Conservation (phyloP, 805 yeast species). For the Wickerhamiella domercqiae region DNA sequence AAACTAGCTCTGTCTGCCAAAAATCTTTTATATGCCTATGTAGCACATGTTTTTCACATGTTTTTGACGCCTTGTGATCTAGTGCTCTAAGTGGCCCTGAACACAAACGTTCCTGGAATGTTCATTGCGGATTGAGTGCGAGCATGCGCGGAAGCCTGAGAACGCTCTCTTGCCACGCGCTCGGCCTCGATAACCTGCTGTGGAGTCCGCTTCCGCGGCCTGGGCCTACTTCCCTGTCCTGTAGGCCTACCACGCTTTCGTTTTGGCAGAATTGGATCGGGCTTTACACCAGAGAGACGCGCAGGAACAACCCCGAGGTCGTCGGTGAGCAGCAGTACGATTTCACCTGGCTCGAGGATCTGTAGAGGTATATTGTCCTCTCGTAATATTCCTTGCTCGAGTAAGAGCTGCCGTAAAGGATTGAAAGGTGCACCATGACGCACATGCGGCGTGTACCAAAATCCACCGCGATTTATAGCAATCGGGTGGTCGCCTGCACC, state of each 20-base stretch:
- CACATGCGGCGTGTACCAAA: constrained; percentile 9
- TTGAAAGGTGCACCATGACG: constrained; percentile 4
- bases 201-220: not conserved
- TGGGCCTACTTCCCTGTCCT: not conserved
- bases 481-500: constrained; percentile 7
- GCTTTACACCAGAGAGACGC: not conserved
- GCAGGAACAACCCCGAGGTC: constrained; percentile 2
- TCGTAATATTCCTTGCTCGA: constrained; percentile 2
- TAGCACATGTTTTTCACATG: too few species aligned
- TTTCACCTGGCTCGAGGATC: constrained; percentile 3
- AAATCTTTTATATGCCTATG: too few species aligned
- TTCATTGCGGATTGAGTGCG: not conserved
- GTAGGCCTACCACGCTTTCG: not conserved
- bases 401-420: constrained; percentile 8
- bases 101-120: constrained; percentile 2
- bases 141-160: not conserved
- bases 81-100: too few species aligned
- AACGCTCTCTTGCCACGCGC: not conserved
- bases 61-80: too few species aligned
- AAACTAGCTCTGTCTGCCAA: too few species aligned
- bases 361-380: constrained; percentile 3
- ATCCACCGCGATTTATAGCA: constrained; percentile 3
- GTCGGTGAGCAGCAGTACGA: constrained; percentile 4
- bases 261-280: not conserved
- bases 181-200: not conserved